Evolutionary conservation across 768 basidiomycete genomes (phyloP).

Genomic region (Mycena floridula): DNA sequence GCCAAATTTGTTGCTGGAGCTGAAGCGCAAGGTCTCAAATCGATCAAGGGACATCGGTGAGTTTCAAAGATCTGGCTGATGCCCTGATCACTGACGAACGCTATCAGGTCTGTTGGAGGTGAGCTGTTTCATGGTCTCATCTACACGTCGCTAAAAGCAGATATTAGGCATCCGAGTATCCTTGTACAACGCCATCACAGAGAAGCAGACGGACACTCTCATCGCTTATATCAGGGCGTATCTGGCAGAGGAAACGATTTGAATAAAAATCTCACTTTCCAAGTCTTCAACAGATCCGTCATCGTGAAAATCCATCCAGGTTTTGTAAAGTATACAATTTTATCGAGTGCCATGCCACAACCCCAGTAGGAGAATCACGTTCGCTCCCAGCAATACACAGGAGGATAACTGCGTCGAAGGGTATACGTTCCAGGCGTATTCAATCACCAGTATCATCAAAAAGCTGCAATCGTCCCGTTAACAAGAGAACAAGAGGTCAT

Average conservation of each 20-base stretch:
- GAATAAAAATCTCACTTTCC: background rate
- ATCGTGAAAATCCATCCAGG: no score
- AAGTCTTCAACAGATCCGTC: background rate
- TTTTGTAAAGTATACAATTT: no score
- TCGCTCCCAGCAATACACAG: slow-evolving; percentile 19
- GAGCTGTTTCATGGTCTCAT: slow-evolving; percentile 2
- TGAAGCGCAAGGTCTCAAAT: slow-evolving; percentile 72
- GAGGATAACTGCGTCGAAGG: slow-evolving; percentile 75
- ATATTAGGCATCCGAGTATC: slow-evolving; percentile 69
- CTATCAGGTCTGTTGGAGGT: slow-evolving; percentile 50
- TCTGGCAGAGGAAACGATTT: no score
- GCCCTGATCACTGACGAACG: background rate
- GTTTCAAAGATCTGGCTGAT: slow-evolving; percentile 18
- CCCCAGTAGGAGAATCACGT: slow-evolving; percentile 23
- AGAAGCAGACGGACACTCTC: slow-evolving; percentile 60
- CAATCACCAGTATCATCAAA: slow-evolving; percentile 51
- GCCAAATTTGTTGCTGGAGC: slow-evolving; percentile 77
- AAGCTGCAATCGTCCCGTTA: slow-evolving; percentile 36
- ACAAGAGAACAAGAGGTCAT: slow-evolving; percentile 2
- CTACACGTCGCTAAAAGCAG: slow-evolving; percentile 1
- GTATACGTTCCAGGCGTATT: slow-evolving; percentile 86
- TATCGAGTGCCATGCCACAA: slow-evolving; percentile 26
- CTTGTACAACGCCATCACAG: slow-evolving; percentile 83
- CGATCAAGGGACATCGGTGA: slow-evolving; percentile 89
- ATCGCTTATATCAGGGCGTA: slow-evolving; percentile 58